Conservation (phyloP, 2,329 filamentous ascomycete species). For the Clarireedia monteithiana region DNA sequence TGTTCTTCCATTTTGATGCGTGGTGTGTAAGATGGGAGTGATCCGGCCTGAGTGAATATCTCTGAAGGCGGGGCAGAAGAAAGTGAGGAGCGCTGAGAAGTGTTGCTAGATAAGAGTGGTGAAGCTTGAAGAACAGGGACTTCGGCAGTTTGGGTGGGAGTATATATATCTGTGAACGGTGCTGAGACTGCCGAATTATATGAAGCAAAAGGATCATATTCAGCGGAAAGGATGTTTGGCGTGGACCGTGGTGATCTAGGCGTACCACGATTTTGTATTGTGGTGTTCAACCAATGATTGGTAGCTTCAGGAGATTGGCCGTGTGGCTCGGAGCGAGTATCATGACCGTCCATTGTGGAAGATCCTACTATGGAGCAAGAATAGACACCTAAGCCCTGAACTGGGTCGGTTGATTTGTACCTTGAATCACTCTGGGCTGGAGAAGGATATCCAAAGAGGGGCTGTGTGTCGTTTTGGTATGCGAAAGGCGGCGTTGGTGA, state of each 20-base stretch:
- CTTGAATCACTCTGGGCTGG: slow-evolving; percentile 28
- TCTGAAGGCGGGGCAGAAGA: slow-evolving; percentile 28
- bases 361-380: slow-evolving; percentile 25
- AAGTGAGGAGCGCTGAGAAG: slow-evolving; percentile 29
- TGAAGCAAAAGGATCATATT: slow-evolving; percentile 44
- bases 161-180: slow-evolving; percentile 42
- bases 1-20: slow-evolving; percentile 29
- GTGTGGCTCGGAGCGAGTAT: slow-evolving; percentile 14
- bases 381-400: slow-evolving; percentile 26
- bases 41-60: slow-evolving; percentile 25
- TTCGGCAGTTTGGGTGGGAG: slow-evolving; percentile 32
- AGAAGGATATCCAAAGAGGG: slow-evolving; percentile 29
- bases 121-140: slow-evolving; percentile 23
- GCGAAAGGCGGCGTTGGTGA: slow-evolving; percentile 26
- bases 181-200: slow-evolving; percentile 37
- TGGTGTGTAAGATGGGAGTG: slow-evolving; percentile 25
- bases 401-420: slow-evolving; percentile 23
- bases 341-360: slow-evolving; percentile 18
- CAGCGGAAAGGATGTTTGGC: slow-evolving; percentile 40
- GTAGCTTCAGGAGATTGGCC: slow-evolving; percentile 17
- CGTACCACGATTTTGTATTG: slow-evolving; percentile 20
- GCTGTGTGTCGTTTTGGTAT: slow-evolving; percentile 24
- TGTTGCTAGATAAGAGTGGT: slow-evolving; percentile 25
- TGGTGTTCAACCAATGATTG: slow-evolving; percentile 23
- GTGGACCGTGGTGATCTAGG: slow-evolving; percentile 23